Conservation (phyloP, 1,139 yeast genomes). For the Sugiyamaella novakii region DNA sequence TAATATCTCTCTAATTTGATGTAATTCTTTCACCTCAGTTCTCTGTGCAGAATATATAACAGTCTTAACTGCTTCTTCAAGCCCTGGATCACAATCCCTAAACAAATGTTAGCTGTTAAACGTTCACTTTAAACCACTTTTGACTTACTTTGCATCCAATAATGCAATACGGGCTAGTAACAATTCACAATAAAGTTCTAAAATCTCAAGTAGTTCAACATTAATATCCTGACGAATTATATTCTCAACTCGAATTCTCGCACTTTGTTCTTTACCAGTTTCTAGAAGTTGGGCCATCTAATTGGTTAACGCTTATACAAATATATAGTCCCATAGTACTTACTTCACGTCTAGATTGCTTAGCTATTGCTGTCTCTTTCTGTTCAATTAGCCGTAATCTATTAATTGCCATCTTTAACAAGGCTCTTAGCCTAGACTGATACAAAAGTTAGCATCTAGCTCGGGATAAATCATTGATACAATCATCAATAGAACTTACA, state of each 20-base stretch:
- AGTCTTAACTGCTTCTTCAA: conserved; percentile 74
- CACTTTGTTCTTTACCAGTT: conserved; percentile 78
- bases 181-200: conserved; percentile 84
- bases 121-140: no score
- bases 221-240: conserved; percentile 83
- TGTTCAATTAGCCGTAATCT: conserved; percentile 79
- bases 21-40: conserved; percentile 75
- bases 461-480: no score
- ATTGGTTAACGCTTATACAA: conserved; percentile 1
- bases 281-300: conserved; percentile 70
- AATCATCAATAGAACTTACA: conserved; percentile 18
- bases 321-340: conserved; percentile 20
- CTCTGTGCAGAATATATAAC: conserved; percentile 70
- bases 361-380: conserved; percentile 77
- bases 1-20: conserved; percentile 61
- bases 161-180: conserved; percentile 72
- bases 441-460: neutral
- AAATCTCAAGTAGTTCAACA: conserved; percentile 74
- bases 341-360: conserved; percentile 70
- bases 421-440: conserved; percentile 58
- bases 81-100: conserved; percentile 59
- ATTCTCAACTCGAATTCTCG: conserved; percentile 81
- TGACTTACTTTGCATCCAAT: conserved; percentile 44
- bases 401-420: conserved; percentile 78
- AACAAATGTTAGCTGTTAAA: conserved; percentile 1